A percentile compares a stretch with the other conserved stretches of the same genome.
Evolutionary conservation across 257 asterid genomes (phyloP).

Genomic region (Parsonsia alboflavescens): DNA sequence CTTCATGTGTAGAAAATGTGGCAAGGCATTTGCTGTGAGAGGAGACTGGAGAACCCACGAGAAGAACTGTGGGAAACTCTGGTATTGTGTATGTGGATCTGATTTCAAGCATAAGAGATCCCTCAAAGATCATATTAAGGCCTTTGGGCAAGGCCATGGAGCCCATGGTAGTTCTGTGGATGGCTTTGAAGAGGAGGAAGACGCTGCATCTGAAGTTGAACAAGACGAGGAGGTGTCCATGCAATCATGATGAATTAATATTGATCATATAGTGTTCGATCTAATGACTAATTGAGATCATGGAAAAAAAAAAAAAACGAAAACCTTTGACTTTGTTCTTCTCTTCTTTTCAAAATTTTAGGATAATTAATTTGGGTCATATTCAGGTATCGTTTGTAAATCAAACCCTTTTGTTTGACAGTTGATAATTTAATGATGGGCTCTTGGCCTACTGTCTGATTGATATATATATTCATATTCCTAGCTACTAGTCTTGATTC

Average conservation of each 20-base stretch:
- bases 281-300: background rate
- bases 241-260: background rate
- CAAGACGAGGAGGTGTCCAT: constrained; percentile 41
- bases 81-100: constrained; percentile 82
- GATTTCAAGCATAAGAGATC: constrained; percentile 81
- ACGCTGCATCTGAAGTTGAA: constrained; percentile 74
- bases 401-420: constrained; percentile 14
- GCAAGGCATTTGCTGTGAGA: constrained; percentile 73
- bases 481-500: background rate
- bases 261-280: too few relatives aligned
- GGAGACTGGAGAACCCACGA: constrained; percentile 92
- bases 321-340: background rate
- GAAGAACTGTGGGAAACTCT: constrained; percentile 80
- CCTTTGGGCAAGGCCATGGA: constrained; percentile 83
- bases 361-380: constrained; percentile 2
- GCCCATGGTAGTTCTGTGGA: constrained; percentile 38
- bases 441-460: constrained; percentile 6
- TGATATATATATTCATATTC: too few relatives aligned
- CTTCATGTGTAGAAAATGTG: constrained; percentile 76
- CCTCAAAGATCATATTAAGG: constrained; percentile 72
- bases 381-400: background rate
- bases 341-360: background rate
- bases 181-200: constrained; percentile 68
- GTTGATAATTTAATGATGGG: constrained; percentile 10
- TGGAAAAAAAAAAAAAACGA: background rate